These are phyloP conservation scores for Raffaelea ambrosiae DNA, from an alignment of 2,329 filamentous ascomycete genomes.

Conservation along the genomic window DNA sequence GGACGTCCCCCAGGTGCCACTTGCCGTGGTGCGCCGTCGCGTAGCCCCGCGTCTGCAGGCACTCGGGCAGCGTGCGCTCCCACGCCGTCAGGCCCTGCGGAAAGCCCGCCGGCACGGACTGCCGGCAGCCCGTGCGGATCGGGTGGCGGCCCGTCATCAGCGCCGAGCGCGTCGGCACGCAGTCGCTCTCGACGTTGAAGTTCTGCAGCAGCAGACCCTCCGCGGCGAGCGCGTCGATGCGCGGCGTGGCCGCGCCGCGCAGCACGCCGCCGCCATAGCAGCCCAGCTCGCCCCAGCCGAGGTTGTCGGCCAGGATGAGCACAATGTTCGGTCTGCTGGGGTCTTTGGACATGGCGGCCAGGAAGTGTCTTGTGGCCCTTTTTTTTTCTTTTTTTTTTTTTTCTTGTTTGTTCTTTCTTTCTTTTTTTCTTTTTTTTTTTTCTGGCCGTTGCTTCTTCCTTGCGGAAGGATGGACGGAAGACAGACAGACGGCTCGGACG, in stretches of 20 bases:
- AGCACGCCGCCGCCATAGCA: conserved; percentile 21
- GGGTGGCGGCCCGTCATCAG: conserved; percentile 27
- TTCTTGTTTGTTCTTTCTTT: no score
- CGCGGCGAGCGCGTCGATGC: conserved; percentile 23
- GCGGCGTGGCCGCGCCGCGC: conserved; percentile 23
- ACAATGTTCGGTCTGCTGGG: conserved; percentile 20
- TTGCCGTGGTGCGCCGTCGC: conserved; percentile 24
- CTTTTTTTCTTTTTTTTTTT: no score
- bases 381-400: no score
- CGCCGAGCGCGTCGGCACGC: conserved; percentile 24
- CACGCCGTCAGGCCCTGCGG: conserved; percentile 23
- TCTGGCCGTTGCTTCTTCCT: not conserved
- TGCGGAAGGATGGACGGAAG: no score
- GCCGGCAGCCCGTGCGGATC: conserved; percentile 24
- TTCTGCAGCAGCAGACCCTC: conserved; percentile 25
- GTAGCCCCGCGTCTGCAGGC: conserved; percentile 19
- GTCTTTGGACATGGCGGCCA: conserved; percentile 16
- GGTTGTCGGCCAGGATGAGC: conserved; percentile 26
- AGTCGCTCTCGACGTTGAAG: conserved; percentile 29
- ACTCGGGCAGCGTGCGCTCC: conserved; percentile 23
- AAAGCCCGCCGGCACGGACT: conserved; percentile 24
- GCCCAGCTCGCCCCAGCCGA: conserved; percentile 25
- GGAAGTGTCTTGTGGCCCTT: no score
- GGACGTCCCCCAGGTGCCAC: conserved; percentile 26
- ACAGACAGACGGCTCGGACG: no score